A percentile compares a stretch with the other conserved stretches of the same genome.
These are phyloP conservation scores for Flaveria brownii DNA, from an alignment of 129 eudicot species.

Conservation along the genomic window DNA sequence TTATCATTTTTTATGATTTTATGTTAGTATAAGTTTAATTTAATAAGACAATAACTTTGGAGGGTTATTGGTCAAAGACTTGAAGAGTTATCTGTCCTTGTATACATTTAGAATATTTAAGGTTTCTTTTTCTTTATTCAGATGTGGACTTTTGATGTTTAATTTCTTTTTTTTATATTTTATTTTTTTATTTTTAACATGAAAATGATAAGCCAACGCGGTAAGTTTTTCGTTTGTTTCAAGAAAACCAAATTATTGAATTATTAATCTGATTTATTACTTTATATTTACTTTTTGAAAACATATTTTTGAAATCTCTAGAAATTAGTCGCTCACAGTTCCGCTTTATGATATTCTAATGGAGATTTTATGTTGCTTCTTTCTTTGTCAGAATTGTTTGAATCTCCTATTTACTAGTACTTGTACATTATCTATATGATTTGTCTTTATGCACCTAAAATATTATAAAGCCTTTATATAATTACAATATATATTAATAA, in stretches of 20 bases:
- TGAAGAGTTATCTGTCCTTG: constrained; percentile 6
- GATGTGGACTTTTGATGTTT: constrained; percentile 33
- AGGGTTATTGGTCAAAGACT: constrained; percentile 28
- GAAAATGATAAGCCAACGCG: not conserved
- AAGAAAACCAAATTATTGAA: not conserved
- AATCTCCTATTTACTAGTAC: not conserved
- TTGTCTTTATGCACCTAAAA: too few species aligned
- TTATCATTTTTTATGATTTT: not conserved
- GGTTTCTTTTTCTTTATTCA: constrained; percentile 30
- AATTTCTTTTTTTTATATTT: not conserved
- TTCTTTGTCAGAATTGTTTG: not conserved
- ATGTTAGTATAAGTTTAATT: not conserved
- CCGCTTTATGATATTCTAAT: not conserved
- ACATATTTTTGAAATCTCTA: not conserved
- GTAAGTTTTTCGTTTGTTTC: not conserved
- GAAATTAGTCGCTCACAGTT: not conserved
- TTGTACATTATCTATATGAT: too few species aligned
- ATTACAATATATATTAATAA: too few species aligned
- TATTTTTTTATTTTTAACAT: not conserved
- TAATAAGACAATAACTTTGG: not conserved
- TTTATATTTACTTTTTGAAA: not conserved
- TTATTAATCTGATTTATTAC: not conserved
- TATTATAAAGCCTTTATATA: too few species aligned
- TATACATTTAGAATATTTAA: constrained; percentile 27
- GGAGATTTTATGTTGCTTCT: not conserved